A percentile compares a stretch with the other conserved stretches of the same genome.
phyloP scores from a whole-genome alignment of 352 stramenopile genomes.

The Saprolegnia parasitica region DNA sequence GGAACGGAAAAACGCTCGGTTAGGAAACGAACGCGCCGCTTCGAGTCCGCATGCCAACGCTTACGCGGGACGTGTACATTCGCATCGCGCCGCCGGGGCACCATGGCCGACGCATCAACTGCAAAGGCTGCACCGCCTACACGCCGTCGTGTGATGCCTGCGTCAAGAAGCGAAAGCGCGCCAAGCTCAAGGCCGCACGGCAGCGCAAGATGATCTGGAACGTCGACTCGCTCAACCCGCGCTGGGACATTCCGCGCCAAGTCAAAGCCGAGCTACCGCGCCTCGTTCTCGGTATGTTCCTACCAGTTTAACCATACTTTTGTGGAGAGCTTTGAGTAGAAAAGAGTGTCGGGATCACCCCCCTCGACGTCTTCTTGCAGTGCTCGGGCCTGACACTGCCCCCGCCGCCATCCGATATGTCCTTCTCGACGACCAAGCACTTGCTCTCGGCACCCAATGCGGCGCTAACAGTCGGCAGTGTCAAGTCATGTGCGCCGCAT shows the following conservation, averaged over 20 bases:
- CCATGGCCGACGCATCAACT: background rate
- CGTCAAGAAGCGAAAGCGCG: background rate
- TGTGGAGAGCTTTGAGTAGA: no score
- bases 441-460: background rate
- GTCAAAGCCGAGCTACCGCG: slow-evolving; percentile 12
- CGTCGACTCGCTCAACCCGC: slow-evolving; percentile 6
- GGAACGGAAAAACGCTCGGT: no score
- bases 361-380: slow-evolving; percentile 5
- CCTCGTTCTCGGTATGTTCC: background rate
- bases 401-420: background rate
- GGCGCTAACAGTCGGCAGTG: background rate
- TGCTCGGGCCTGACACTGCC: slow-evolving; percentile 2
- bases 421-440: background rate
- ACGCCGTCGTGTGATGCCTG: background rate
- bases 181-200: background rate
- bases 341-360: background rate
- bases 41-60: background rate
- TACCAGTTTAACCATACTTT: no score
- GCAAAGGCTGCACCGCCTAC: background rate
- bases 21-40: background rate
- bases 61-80: slow-evolving; percentile 10
- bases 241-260: slow-evolving; percentile 8
- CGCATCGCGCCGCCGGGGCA: background rate
- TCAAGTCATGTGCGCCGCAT: no score
- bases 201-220: slow-evolving; percentile 8